Conservation (phyloP, 2,329 filamentous ascomycete genomes). For the Phialocephala subalpina region DNA sequence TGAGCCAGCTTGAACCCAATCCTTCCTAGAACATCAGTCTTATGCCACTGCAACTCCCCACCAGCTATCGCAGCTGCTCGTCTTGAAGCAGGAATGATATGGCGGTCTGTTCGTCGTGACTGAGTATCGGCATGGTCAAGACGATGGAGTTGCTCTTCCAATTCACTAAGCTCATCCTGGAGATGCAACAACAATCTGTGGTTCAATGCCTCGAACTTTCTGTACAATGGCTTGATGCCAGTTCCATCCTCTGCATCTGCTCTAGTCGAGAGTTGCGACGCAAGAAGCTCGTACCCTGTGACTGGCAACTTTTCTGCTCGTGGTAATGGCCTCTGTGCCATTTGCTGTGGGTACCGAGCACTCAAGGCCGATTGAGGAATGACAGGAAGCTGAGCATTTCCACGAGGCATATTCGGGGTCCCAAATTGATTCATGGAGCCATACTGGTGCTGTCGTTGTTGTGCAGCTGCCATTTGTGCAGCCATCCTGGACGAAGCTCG, state of each 20-base stretch:
- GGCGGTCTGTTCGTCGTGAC: conserved; percentile 34
- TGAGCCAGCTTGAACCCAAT: conserved; percentile 72
- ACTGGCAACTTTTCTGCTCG: conserved; percentile 53
- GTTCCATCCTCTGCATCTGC: conserved; percentile 32
- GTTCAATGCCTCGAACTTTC: conserved; percentile 82
- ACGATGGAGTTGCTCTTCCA: conserved; percentile 79
- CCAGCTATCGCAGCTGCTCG: conserved; percentile 59
- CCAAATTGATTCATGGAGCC: conserved; percentile 37
- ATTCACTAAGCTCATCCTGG: conserved; percentile 83
- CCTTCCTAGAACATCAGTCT: conserved; percentile 66
- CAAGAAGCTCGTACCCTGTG: conserved; percentile 70
- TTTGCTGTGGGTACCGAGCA: conserved; percentile 44
- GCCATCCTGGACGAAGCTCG: conserved; percentile 41
- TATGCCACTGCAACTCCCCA: conserved; percentile 65
- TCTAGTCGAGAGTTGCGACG: conserved; percentile 54
- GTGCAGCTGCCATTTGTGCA: conserved; percentile 42
- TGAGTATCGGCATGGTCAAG: conserved; percentile 69
- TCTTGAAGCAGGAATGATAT: conserved; percentile 64
- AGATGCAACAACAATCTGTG: conserved; percentile 83
- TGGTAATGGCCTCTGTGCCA: conserved; percentile 37
- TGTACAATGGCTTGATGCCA: conserved; percentile 70
- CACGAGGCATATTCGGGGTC: conserved; percentile 51
- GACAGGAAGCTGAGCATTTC: conserved; percentile 44
- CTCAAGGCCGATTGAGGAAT: conserved; percentile 48
- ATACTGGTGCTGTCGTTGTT: conserved; percentile 40